Conservation (phyloP, 805 yeast genomes). For the Suhomyces sp. region DNA sequence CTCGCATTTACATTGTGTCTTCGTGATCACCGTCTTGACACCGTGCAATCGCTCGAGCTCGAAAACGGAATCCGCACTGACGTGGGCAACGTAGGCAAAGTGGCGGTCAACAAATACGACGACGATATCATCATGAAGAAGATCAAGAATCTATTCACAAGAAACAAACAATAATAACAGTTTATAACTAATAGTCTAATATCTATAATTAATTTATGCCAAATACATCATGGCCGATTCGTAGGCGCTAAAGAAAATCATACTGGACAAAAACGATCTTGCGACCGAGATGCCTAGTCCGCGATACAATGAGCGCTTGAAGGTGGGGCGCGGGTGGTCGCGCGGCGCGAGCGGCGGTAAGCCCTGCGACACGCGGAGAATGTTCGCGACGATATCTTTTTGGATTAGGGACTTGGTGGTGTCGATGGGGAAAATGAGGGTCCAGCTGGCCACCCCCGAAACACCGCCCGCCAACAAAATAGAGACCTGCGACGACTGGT, state of each 20-base stretch:
- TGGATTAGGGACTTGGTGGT: constrained; percentile 76
- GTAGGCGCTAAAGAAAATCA: constrained; percentile 70
- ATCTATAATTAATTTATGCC: neutral
- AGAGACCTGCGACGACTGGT: constrained; percentile 27
- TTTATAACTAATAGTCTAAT: neutral
- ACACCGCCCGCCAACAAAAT: constrained; percentile 66
- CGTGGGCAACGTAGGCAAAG: constrained; percentile 11
- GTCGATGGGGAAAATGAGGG: constrained; percentile 73
- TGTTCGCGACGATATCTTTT: constrained; percentile 66
- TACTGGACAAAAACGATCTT: constrained; percentile 68
- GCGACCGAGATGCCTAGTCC: constrained; percentile 75
- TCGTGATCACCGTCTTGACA: constrained; percentile 49
- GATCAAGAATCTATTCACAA: constrained; percentile 11
- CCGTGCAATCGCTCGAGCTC: constrained; percentile 29
- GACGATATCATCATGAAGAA: constrained; percentile 17
- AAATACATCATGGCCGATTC: constrained; percentile 64
- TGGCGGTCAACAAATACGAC: constrained; percentile 23
- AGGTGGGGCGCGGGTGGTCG: constrained; percentile 27
- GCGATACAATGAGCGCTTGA: constrained; percentile 55
- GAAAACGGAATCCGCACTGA: constrained; percentile 11
- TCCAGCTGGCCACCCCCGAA: constrained; percentile 76
- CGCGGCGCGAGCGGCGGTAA: constrained; percentile 37
- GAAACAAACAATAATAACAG: neutral
- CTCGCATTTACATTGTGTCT: constrained; percentile 45
- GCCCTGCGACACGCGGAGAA: constrained; percentile 52